Conservation (phyloP, 306 rosid species). For the Vicia villosa region DNA sequence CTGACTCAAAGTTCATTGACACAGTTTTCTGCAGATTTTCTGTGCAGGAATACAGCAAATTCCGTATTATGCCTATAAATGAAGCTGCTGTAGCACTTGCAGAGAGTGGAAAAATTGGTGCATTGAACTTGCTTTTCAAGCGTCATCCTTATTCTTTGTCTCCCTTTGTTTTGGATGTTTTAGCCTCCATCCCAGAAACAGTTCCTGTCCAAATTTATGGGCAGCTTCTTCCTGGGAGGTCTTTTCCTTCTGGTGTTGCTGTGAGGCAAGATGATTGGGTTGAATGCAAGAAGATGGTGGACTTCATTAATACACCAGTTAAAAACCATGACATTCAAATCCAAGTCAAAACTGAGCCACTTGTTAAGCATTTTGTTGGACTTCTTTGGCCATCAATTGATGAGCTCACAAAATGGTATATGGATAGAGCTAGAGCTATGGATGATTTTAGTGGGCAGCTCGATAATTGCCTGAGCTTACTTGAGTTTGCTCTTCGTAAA, state of each 20-base stretch:
- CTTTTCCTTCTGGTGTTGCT: conserved; percentile 71
- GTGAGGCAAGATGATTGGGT: conserved; percentile 98
- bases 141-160: conserved; percentile 88
- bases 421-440: conserved; percentile 76
- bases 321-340: conserved; percentile 51
- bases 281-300: conserved; percentile 83
- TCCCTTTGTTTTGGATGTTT: conserved; percentile 70
- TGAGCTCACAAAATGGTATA: conserved; percentile 80
- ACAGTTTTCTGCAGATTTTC: conserved; percentile 89
- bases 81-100: conserved; percentile 83
- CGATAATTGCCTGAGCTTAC: conserved; percentile 78
- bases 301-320: conserved; percentile 52
- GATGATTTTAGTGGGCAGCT: conserved; percentile 88
- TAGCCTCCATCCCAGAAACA: conserved; percentile 92
- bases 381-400: conserved; percentile 76
- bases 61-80: conserved; percentile 73
- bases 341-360: conserved; percentile 81
- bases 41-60: conserved; percentile 88
- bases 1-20: conserved; percentile 65
- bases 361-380: conserved; percentile 72
- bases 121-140: conserved; percentile 84
- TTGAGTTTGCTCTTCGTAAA: conserved; percentile 74
- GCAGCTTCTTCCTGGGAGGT: conserved; percentile 95
- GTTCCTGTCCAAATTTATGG: conserved; percentile 82
- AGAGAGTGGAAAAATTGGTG: conserved; percentile 93